These are phyloP conservation scores for Talaromyces sp. DNA, from an alignment of 2,329 filamentous ascomycete genomes.

Conservation along the genomic window DNA sequence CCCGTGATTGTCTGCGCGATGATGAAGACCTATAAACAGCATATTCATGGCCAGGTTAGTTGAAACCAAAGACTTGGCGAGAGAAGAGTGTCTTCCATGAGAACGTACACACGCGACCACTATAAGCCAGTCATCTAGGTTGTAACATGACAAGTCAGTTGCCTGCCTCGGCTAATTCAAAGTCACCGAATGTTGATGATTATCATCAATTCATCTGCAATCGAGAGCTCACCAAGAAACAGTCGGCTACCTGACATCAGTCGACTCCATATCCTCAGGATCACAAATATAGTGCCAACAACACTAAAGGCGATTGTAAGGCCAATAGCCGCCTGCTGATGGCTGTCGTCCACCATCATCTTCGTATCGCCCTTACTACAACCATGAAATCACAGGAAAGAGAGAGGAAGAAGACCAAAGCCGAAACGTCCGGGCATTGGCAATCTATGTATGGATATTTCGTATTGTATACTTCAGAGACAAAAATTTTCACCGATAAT, in stretches of 20 bases:
- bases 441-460: background rate
- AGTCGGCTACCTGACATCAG: slow-evolving; percentile 23
- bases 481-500: no score
- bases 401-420: background rate
- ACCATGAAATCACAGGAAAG: background rate
- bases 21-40: background rate
- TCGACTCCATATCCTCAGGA: slow-evolving; percentile 28
- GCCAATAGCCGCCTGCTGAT: slow-evolving; percentile 26
- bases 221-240: slow-evolving; percentile 21
- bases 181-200: no score
- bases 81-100: background rate
- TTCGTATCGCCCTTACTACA: background rate
- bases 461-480: background rate
- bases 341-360: slow-evolving; percentile 22
- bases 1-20: background rate
- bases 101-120: background rate
- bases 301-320: slow-evolving; percentile 26
- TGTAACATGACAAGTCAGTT: background rate
- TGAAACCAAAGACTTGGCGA: background rate
- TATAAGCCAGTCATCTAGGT: background rate
- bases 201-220: background rate
- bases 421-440: background rate
- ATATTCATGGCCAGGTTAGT: background rate
- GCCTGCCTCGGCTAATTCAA: background rate
- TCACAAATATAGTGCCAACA: slow-evolving; percentile 25